These are phyloP conservation scores for Pelargonium australe DNA, from an alignment of 441 rosid genomes.

Conservation along the genomic window DNA sequence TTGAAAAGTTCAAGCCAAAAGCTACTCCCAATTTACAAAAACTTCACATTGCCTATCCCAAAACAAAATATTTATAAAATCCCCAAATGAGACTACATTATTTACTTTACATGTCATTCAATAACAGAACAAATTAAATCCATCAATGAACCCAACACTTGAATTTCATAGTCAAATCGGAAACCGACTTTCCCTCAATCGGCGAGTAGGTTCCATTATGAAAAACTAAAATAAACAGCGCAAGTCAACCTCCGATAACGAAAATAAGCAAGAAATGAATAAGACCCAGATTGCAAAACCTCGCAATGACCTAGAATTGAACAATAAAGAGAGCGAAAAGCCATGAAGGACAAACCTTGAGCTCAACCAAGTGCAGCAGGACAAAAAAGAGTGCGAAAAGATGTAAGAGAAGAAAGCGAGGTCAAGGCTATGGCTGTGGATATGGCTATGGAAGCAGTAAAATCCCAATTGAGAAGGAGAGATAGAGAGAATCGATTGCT, in stretches of 20 bases:
- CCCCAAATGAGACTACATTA: neutral
- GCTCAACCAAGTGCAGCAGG: constrained; percentile 13
- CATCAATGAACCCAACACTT: neutral
- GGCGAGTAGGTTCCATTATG: neutral
- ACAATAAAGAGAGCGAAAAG: constrained; percentile 4
- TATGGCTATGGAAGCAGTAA: constrained; percentile 13
- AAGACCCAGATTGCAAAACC: constrained; percentile 14
- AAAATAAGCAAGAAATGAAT: neutral
- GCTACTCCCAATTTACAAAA: neutral
- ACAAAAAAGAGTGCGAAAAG: constrained; percentile 11
- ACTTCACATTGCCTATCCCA: neutral
- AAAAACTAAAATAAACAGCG: constrained; percentile 4
- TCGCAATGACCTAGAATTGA: constrained; percentile 2
- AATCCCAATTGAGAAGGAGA: neutral
- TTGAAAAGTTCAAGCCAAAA: neutral
- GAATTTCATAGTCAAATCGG: neutral
- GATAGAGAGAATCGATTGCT: neutral
- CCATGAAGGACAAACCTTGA: constrained; percentile 22
- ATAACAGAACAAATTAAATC: neutral
- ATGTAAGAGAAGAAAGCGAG: constrained; percentile 13
- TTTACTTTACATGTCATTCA: neutral
- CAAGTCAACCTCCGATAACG: neutral
- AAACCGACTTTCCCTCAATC: neutral
- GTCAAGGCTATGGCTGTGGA: constrained; percentile 4
- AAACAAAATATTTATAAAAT: neutral